Evolutionary conservation across 208 protist species (phyloP), one percentile per base, ranked within the genome.

Genomic region (Polymyxa betae): DNA sequence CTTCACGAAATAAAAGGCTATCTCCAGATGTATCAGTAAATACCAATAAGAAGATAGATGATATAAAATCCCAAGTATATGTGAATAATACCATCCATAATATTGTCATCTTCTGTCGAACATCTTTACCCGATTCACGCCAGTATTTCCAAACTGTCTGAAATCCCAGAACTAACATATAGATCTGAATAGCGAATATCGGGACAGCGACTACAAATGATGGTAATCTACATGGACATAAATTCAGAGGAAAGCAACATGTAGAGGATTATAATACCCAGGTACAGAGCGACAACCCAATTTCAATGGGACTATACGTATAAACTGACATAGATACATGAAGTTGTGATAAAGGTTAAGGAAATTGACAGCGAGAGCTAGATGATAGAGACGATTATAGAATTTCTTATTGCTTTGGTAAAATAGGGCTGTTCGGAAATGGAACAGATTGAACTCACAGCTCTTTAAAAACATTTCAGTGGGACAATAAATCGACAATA

Each of bases 361-460:
- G 35, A 5, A 43, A n/a, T 82, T 82, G 16, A 82, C 35, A n/a
- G 40, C n/a, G 35, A 45, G 16, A 5, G 12, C 16, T 12, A 82
- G 5, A n/a, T 43, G 72, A n/a, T 38, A 35, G 16, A 82, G 72
- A 5, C 72, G 40, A 5, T 35, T 35, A n/a, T 82, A 82, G 16
- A 82, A 12, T 12, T 35, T 82, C 35, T 45, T 43, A n/a, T 35
- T 82, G 16, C 10, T 20, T 43, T 82, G 72, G 40, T 82, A 82
- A n/a, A 82, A 82, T 35, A 82, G 5, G 16, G 72, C 72, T n/a
- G 72, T 82, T 43, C 72, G 72, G 72, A 38, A 82, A 82, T 82
- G 72, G 72, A 82, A 82, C 72, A 82, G 40, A n/a, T 82, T 82
- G 72, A 45, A 82, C 72, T 82, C 72, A n/a, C 72, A 82, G 16